A percentile compares a stretch with the other conserved stretches of the same genome.
phyloP scores from a whole-genome alignment of 139 green algal species.

The Micromonas pusilla region DNA sequence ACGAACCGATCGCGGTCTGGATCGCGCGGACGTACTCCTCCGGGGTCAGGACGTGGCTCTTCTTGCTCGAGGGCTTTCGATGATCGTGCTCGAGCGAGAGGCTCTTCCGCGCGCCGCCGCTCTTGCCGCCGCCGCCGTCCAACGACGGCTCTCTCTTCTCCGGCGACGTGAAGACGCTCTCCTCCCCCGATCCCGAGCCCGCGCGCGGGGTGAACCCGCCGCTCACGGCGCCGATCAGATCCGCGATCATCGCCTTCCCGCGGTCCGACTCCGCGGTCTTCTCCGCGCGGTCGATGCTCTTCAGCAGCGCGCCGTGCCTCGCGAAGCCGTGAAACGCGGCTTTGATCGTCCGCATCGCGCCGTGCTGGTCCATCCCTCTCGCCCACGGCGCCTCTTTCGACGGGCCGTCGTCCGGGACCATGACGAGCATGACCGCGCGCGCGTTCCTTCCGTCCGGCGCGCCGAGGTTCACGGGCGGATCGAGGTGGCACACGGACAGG shows the following conservation, averaged over 20 bases:
- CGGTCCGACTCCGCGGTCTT: neutral
- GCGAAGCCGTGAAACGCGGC: neutral
- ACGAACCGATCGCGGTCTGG: neutral
- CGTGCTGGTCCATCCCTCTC: neutral
- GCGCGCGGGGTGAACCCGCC: too few relatives aligned
- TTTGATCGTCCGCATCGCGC: neutral
- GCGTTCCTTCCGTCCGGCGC: conserved; percentile 10
- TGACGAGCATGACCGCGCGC: conserved; percentile 3
- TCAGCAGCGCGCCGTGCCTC: neutral
- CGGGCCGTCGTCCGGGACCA: neutral
- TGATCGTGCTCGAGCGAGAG: too few relatives aligned
- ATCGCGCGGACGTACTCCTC: neutral
- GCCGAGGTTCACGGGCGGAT: conserved; percentile 12
- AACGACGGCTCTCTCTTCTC: too few relatives aligned
- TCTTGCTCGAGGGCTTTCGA: too few relatives aligned
- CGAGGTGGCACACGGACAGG: neutral
- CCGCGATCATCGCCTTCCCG: neutral
- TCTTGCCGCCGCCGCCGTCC: too few relatives aligned
- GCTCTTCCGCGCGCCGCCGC: too few relatives aligned
- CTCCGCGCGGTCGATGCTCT: neutral
- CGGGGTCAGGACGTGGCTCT: neutral
- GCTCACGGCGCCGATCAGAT: neutral
- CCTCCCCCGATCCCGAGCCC: too few relatives aligned
- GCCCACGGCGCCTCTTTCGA: neutral
- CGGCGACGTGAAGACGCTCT: too few relatives aligned